phyloP scores from a whole-genome alignment of 2,329 filamentous ascomycete genomes.

The Chaetomiaceae sp. region DNA sequence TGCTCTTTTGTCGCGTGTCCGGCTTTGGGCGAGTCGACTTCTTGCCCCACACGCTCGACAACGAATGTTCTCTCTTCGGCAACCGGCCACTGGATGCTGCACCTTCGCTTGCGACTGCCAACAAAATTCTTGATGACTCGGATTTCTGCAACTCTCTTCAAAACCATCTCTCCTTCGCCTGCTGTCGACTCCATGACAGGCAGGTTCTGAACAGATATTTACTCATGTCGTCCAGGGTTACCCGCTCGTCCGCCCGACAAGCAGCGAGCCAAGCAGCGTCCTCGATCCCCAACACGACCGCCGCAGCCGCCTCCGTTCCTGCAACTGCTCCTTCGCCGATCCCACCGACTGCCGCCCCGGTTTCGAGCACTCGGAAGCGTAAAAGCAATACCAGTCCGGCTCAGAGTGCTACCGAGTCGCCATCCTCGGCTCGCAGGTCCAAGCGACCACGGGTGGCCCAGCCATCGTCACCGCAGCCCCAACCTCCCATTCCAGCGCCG shows the following conservation, averaged over 20 bases:
- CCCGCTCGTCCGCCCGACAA: conserved; percentile 89
- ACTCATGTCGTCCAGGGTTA: conserved; percentile 97
- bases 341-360: conserved; percentile 35
- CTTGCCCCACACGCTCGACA: conserved; percentile 7
- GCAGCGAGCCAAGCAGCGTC: conserved; percentile 58
- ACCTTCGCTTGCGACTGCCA: conserved; percentile 11
- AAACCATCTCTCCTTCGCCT: conserved; percentile 23
- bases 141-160: conserved; percentile 17
- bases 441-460: conserved; percentile 68
- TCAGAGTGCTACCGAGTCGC: conserved; percentile 28
- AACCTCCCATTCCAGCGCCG: conserved; percentile 32
- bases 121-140: conserved; percentile 9
- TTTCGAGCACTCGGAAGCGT: conserved; percentile 63
- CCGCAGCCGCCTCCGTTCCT: conserved; percentile 38
- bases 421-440: conserved; percentile 52
- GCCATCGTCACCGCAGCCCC: conserved; percentile 34
- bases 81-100: neutral
- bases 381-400: conserved; percentile 57
- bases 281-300: conserved; percentile 35
- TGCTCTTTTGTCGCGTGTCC: neutral
- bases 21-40: neutral
- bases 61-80: conserved; percentile 1
- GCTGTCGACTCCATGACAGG: conserved; percentile 26
- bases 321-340: conserved; percentile 38
- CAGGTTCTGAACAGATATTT: conserved; percentile 30